phyloP scores from a whole-genome alignment of 805 yeast genomes.

The Blastobotrys parvus region DNA sequence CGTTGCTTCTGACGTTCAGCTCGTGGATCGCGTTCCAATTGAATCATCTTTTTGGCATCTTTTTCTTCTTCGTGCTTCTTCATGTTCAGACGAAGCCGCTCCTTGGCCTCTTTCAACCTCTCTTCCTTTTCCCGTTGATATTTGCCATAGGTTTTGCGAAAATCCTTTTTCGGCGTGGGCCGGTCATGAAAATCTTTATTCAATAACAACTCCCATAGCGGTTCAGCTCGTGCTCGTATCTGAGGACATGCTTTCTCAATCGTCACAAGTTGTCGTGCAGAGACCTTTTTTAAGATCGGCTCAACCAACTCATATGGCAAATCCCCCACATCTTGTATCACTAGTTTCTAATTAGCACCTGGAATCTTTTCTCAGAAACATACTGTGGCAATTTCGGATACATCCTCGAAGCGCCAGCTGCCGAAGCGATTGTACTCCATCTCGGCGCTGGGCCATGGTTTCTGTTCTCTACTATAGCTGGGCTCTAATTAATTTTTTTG shows the following conservation, averaged over 20 bases:
- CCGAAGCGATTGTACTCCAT: conserved; percentile 9
- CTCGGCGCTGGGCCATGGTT: neutral
- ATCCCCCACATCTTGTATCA: conserved; percentile 31
- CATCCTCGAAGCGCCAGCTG: conserved; percentile 19
- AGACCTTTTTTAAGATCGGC: conserved; percentile 28
- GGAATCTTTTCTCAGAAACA: no score
- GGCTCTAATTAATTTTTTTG: no score
- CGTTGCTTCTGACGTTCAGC: conserved; percentile 13
- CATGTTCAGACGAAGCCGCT: conserved; percentile 25
- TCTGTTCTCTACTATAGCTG: no score
- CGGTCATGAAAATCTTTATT: conserved; percentile 27
- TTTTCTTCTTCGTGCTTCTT: conserved; percentile 20
- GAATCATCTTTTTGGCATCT: conserved; percentile 18
- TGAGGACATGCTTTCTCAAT: conserved; percentile 28
- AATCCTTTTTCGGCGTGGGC: conserved; percentile 21
- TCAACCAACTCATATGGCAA: conserved; percentile 29
- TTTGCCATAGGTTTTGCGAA: conserved; percentile 21
- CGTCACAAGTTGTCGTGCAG: conserved; percentile 27
- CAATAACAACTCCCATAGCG: conserved; percentile 28
- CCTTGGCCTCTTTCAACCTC: conserved; percentile 37
- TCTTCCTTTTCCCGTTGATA: conserved; percentile 36
- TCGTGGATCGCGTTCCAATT: conserved; percentile 18
- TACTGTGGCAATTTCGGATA: conserved; percentile 18
- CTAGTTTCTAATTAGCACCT: conserved; percentile 9
- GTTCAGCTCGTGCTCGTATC: conserved; percentile 22